Evolutionary conservation across 306 rosid genomes (phyloP).

Genomic region (Vigna trinervia): DNA sequence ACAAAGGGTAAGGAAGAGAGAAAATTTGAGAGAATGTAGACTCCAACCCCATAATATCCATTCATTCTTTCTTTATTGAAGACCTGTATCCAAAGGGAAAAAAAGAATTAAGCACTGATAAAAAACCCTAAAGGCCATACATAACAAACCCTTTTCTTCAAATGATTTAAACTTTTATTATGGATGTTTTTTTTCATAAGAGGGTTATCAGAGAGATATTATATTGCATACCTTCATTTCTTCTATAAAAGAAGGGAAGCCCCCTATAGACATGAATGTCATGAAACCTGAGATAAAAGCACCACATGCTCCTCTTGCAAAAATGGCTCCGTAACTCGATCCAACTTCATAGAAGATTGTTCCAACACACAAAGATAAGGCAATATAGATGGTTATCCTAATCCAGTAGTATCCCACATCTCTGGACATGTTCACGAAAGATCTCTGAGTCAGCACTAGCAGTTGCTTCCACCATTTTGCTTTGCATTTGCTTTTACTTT

Average conservation of each 20-base stretch:
- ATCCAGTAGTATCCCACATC: conserved; percentile 95
- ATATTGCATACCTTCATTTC: conserved; percentile 76
- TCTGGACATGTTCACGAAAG: conserved; percentile 86
- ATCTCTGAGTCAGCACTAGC: conserved; percentile 70
- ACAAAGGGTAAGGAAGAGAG: conserved; percentile 86
- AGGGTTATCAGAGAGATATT: too few relatives aligned
- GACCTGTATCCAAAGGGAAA: conserved; percentile 54
- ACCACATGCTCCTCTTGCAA: conserved; percentile 88
- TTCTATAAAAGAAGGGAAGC: conserved; percentile 95
- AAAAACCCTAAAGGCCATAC: background rate
- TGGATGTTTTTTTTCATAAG: too few relatives aligned
- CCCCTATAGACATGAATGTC: conserved; percentile 97
- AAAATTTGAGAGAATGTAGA: conserved; percentile 76
- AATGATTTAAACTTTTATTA: conserved; percentile 1
- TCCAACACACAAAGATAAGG: conserved; percentile 78
- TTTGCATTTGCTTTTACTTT: conserved; percentile 57
- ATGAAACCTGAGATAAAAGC: conserved; percentile 89
- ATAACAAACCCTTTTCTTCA: background rate
- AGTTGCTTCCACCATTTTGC: conserved; percentile 90
- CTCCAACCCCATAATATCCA: conserved; percentile 78
- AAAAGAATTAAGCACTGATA: background rate
- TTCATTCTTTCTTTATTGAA: conserved; percentile 76
- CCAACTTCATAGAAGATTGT: conserved; percentile 72
- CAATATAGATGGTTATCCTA: conserved; percentile 65
- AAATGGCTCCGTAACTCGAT: conserved; percentile 62